Percentiles rank a stretch among this genome's conserved stretches.
These are phyloP conservation scores for Ustilago xerochloae DNA, from an alignment of 1,284 basidiomycete genomes.

Conservation along the genomic window DNA sequence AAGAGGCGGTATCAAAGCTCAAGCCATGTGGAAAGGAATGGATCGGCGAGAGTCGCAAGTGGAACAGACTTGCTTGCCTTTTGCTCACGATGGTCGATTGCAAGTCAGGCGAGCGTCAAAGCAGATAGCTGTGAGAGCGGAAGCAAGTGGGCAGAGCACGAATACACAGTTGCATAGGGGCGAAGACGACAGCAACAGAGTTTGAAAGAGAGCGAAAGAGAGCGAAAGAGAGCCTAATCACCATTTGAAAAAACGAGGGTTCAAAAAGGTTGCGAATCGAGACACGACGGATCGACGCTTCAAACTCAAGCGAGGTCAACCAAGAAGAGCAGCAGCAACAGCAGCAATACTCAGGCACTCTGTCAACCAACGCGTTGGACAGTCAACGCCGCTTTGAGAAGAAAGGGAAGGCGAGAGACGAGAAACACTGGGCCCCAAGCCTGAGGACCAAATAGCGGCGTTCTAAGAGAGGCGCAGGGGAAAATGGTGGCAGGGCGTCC, in stretches of 20 bases:
- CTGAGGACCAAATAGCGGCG: background rate
- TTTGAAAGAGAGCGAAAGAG: too few species aligned
- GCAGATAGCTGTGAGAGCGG: too few species aligned
- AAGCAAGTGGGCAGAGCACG: too few species aligned
- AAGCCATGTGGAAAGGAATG: slow-evolving; percentile 1
- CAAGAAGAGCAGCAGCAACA: background rate
- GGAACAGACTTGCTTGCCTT: background rate
- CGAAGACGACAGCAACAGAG: too few species aligned
- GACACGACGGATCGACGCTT: slow-evolving; percentile 6
- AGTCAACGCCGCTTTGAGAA: background rate
- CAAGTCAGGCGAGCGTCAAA: background rate
- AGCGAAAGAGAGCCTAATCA: too few species aligned
- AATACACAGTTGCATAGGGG: too few species aligned
- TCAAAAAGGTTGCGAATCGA: background rate
- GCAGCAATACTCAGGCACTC: background rate
- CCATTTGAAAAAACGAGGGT: slow-evolving; percentile 9
- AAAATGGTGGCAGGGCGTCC: background rate
- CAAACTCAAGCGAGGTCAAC: background rate
- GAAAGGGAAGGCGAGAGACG: background rate
- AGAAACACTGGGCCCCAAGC: too few species aligned
- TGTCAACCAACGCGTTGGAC: too few species aligned
- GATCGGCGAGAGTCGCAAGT: background rate
- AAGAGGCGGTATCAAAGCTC: background rate
- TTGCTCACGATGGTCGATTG: background rate
- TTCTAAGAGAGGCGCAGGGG: background rate